Base-by-base conservation (phyloP, 2,329 filamentous ascomycete species). In the Scedosporium apiospermum region DNA sequence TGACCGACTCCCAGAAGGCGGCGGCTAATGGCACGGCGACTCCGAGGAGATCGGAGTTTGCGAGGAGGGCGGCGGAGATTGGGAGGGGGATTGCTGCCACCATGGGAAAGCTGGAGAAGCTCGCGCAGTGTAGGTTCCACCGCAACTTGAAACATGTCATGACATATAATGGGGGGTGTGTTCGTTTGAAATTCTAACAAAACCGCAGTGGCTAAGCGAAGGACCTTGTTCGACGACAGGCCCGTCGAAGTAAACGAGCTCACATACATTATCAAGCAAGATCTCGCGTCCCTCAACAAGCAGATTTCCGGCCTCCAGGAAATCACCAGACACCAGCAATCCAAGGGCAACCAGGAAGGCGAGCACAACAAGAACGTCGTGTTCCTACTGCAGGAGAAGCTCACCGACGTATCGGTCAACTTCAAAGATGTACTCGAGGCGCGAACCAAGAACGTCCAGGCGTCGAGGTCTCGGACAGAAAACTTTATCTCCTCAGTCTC, bases 301-400 rank as follows among this genome's bases (percentile, higher is more conserved):
- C 90, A 96, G 71, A 98, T 98, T 69, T 89, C 89, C 57, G 81
- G 82, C 9, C 80, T 99, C n/a, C 90, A 96, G 72, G 78, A 82
- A 6, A 81, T 97, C 57, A 88, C 91, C 14, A 84, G 87, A 62
- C 84, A 90, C 64, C 88, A 93, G 74, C 89, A 93, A 69, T 88
- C 90, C 53, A 83, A 80, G 67, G 80, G 77, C 66, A 85, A 84
- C 68, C 93, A 97, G 72, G 91, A 96, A 75, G 92, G 92, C 68
- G 93, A 98, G 72, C 96, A 99, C 78, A 96, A 96, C 80, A 96
- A 96, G 76, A 97, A 98, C 71, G 95, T 98, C 38, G 90, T 97
- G 3, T 87, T 96, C 65, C 82, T 98, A 72, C 79, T 98, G 18
- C 92, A 97, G 76, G 91, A 91, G 65, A 95, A 95, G 71, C 80